These are phyloP conservation scores for Turnera subulata DNA, from an alignment of 345 rosid genomes.

Conservation along the genomic window DNA sequence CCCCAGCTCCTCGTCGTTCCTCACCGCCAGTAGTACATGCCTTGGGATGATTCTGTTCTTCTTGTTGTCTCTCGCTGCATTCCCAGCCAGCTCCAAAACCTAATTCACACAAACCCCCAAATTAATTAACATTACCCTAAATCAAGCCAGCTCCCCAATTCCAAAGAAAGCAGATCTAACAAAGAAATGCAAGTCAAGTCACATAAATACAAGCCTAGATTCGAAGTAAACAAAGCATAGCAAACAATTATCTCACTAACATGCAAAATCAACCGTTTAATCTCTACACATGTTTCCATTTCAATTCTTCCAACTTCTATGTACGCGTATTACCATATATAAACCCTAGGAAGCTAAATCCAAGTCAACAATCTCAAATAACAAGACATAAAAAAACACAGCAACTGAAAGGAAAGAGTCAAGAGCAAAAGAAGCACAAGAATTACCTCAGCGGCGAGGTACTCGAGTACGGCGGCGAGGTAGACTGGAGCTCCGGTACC, in stretches of 20 bases:
- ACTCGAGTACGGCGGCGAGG: constrained; percentile 43
- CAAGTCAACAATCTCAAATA: no score
- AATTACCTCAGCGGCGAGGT: constrained; percentile 37
- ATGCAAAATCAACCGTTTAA: no score
- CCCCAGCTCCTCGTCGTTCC: constrained; percentile 41
- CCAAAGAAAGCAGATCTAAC: no score
- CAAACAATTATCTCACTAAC: no score
- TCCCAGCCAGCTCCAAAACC: constrained; percentile 41
- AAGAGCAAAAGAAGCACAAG: background rate
- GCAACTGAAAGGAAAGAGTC: no score
- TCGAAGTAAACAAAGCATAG: no score
- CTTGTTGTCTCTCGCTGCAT: constrained; percentile 45
- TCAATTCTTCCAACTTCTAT: no score
- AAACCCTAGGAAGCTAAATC: background rate
- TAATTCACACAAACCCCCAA: background rate
- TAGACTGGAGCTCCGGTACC: constrained; percentile 41
- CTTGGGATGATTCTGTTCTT: constrained; percentile 40
- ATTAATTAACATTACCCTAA: background rate
- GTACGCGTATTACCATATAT: no score
- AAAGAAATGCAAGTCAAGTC: no score
- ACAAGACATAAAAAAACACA: no score
- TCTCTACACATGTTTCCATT: no score
- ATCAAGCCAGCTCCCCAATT: background rate
- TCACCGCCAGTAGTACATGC: constrained; percentile 35
- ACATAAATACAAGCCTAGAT: no score